Conservation (phyloP, 108 stramenopile species). For the Epithemia pelagica region DNA sequence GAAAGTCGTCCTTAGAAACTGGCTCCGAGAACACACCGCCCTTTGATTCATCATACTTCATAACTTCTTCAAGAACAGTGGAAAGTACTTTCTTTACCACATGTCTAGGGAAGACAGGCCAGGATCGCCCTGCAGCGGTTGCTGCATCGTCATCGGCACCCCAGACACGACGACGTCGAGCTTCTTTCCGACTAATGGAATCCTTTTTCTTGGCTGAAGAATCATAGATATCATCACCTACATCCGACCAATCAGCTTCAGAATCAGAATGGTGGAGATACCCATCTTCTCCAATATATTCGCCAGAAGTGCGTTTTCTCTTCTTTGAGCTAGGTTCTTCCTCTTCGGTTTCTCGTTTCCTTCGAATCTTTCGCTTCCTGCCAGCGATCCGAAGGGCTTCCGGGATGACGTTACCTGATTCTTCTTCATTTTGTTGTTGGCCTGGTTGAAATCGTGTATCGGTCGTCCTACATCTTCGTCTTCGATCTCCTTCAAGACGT, state of each 20-base stretch:
- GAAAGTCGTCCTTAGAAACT: slow-evolving; percentile 73
- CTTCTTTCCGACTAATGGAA: slow-evolving; percentile 65
- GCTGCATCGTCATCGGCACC: slow-evolving; percentile 67
- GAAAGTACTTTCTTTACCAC: slow-evolving; percentile 51
- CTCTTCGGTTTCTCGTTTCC: slow-evolving; percentile 28
- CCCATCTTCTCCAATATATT: slow-evolving; percentile 56
- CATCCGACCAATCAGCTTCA: slow-evolving; percentile 80
- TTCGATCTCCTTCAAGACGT: slow-evolving; percentile 70
- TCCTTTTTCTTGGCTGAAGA: slow-evolving; percentile 34
- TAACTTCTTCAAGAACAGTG: slow-evolving; percentile 62
- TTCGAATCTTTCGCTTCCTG: slow-evolving; percentile 47
- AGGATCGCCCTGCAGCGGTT: slow-evolving; percentile 66
- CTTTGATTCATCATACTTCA: slow-evolving; percentile 57
- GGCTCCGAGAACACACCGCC: slow-evolving; percentile 75
- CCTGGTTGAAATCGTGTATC: slow-evolving; percentile 29
- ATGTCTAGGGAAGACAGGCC: slow-evolving; percentile 78
- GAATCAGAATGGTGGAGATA: slow-evolving; percentile 71
- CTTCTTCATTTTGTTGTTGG: slow-evolving; percentile 18
- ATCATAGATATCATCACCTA: slow-evolving; percentile 49
- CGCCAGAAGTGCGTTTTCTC: slow-evolving; percentile 7
- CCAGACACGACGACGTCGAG: slow-evolving; percentile 72
- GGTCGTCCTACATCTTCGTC: slow-evolving; percentile 64
- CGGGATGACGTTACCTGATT: slow-evolving; percentile 29
- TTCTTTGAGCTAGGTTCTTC: background rate
- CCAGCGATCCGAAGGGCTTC: slow-evolving; percentile 68